phyloP scores from a whole-genome alignment of 2,329 filamentous ascomycete species.

The Tolypocladium endophyticum region DNA sequence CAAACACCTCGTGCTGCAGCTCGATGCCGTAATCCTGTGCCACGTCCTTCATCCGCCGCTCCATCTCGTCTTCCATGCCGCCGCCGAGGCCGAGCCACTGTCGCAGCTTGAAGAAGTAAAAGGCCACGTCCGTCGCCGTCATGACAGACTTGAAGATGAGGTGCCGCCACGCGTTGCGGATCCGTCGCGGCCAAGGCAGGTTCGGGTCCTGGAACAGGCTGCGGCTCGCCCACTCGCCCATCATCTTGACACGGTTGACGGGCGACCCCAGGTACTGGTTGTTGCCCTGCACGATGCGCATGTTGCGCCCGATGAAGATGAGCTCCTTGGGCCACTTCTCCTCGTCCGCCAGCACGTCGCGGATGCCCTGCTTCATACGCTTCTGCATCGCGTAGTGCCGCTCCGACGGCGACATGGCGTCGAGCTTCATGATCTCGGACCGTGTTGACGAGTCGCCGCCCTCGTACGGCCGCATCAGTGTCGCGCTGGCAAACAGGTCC shows the following conservation, averaged over 20 bases:
- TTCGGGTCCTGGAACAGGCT: conserved; percentile 69
- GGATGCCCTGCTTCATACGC: conserved; percentile 59
- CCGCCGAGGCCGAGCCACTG: conserved; percentile 68
- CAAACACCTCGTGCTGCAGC: conserved; percentile 78
- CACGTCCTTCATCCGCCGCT: conserved; percentile 75
- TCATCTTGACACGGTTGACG: conserved; percentile 89
- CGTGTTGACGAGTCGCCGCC: conserved; percentile 65
- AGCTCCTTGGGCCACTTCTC: conserved; percentile 84
- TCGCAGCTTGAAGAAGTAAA: conserved; percentile 68
- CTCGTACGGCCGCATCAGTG: conserved; percentile 80
- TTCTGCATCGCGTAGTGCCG: conserved; percentile 85
- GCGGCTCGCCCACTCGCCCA: conserved; percentile 77
- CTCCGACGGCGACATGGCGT: conserved; percentile 49
- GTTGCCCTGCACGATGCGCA: conserved; percentile 87
- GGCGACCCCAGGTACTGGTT: conserved; percentile 85
- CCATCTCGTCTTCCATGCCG: conserved; percentile 92
- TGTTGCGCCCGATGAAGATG: conserved; percentile 83
- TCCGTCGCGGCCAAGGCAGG: conserved; percentile 49
- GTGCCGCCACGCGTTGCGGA: conserved; percentile 64
- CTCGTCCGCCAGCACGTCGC: conserved; percentile 69
- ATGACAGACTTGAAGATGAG: conserved; percentile 73
- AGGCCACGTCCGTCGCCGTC: conserved; percentile 66
- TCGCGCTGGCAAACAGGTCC: conserved; percentile 86
- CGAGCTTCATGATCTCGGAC: conserved; percentile 53
- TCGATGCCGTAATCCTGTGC: conserved; percentile 89